Evolutionary conservation across 2,329 filamentous ascomycete genomes (phyloP).

Genomic region (Calcarisporium arbuscula): DNA sequence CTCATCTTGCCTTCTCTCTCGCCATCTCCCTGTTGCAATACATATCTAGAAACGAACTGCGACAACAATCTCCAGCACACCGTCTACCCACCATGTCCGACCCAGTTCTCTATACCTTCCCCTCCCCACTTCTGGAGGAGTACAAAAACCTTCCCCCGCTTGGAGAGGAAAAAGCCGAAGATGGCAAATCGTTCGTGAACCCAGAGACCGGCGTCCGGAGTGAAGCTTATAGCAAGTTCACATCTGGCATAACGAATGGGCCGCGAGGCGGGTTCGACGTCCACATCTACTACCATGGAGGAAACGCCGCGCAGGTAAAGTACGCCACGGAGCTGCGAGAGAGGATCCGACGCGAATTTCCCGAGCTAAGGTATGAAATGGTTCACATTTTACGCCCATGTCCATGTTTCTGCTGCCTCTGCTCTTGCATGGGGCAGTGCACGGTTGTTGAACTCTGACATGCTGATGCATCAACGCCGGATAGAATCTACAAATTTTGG

Average conservation of each 20-base stretch:
- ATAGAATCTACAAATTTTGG: constrained; percentile 74
- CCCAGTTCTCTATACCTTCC: constrained; percentile 14
- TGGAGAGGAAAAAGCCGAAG: constrained; percentile 52
- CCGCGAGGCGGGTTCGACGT: constrained; percentile 72
- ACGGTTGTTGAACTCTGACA: no score
- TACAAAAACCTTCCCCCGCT: constrained; percentile 52
- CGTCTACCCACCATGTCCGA: constrained; percentile 15
- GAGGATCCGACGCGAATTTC: constrained; percentile 73
- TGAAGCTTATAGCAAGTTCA: constrained; percentile 64
- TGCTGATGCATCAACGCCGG: no score
- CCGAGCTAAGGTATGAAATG: no score
- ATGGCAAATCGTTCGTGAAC: constrained; percentile 75
- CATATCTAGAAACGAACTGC: no score
- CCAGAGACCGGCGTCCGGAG: constrained; percentile 54
- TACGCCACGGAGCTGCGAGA: constrained; percentile 72
- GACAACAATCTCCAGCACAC: no score
- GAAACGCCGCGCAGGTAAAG: constrained; percentile 52
- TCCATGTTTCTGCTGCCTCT: no score
- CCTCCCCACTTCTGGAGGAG: constrained; percentile 50
- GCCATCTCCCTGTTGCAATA: no score
- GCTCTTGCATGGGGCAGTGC: no score
- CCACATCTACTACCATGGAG: constrained; percentile 76
- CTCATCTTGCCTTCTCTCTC: no score
- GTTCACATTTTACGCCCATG: no score
- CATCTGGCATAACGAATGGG: constrained; percentile 60